phyloP scores from a whole-genome alignment of 352 stramenopile species.

The Elongisporangium senticosum region DNA sequence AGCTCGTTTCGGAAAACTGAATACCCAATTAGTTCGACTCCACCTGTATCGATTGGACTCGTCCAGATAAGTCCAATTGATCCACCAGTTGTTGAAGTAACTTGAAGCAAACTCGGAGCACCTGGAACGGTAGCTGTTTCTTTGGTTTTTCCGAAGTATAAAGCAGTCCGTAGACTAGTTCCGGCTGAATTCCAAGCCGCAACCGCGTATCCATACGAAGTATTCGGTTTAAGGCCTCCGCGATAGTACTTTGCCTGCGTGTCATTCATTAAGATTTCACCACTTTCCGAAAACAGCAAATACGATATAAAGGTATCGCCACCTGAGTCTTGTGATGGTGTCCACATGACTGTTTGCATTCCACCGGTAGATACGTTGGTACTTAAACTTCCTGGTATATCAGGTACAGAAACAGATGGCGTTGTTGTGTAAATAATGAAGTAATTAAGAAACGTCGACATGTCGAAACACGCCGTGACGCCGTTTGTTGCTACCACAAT shows the following conservation, averaged over 20 bases:
- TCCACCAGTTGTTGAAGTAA: conserved; percentile 18
- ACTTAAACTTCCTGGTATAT: conserved; percentile 22
- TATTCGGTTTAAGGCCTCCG: conserved; percentile 26
- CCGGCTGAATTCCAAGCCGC: conserved; percentile 36
- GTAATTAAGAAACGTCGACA: conserved; percentile 17
- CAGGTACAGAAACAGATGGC: conserved; percentile 18
- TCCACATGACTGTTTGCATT: conserved; percentile 41
- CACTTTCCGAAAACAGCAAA: conserved; percentile 22
- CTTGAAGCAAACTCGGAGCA: conserved; percentile 15
- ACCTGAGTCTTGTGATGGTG: conserved; percentile 27
- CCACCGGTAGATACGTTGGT: conserved; percentile 28
- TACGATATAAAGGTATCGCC: conserved; percentile 28
- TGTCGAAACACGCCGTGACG: conserved; percentile 34
- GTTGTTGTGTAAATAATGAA: conserved; percentile 32
- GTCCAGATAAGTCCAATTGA: conserved; percentile 40
- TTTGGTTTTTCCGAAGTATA: conserved; percentile 18
- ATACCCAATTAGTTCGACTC: conserved; percentile 28
- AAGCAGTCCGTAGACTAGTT: conserved; percentile 17
- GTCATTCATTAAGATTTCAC: conserved; percentile 33
- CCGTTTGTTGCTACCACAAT: conserved; percentile 48
- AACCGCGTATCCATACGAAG: conserved; percentile 38
- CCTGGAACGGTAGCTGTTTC: conserved; percentile 17
- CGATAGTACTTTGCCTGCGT: conserved; percentile 28
- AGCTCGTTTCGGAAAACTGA: conserved; percentile 28
- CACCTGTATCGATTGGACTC: conserved; percentile 35